These are phyloP conservation scores for Aureobasidium namibiae DNA, from an alignment of 2,329 filamentous ascomycete genomes.

Conservation along the genomic window DNA sequence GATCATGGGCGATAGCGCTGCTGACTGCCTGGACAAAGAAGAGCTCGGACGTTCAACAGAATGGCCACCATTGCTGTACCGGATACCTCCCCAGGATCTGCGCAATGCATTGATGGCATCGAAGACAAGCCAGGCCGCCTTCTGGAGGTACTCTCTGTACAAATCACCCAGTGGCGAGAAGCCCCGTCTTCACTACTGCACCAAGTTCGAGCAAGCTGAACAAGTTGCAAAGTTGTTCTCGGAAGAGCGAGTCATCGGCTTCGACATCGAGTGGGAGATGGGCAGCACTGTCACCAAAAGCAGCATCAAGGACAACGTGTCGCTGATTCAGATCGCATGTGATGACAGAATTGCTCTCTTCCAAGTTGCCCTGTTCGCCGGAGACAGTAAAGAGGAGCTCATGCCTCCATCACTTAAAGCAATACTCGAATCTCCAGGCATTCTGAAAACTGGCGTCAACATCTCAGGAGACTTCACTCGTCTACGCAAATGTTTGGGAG, in stretches of 20 bases:
- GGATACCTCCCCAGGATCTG: conserved; percentile 8
- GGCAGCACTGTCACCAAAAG: conserved; percentile 24
- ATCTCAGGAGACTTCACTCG: conserved; percentile 61
- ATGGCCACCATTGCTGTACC: not conserved
- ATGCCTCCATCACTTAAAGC: conserved; percentile 62
- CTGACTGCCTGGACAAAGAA: not conserved
- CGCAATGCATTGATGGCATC: conserved; percentile 6
- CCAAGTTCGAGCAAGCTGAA: conserved; percentile 58
- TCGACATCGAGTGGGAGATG: conserved; percentile 79
- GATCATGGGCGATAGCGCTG: not conserved
- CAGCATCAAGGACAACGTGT: conserved; percentile 60
- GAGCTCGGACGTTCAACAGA: not conserved
- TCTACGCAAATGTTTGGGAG: conserved; percentile 55
- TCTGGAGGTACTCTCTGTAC: conserved; percentile 63
- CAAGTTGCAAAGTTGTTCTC: conserved; percentile 57
- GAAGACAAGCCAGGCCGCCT: not conserved
- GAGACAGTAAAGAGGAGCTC: conserved; percentile 42
- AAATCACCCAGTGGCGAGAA: conserved; percentile 45
- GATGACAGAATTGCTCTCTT: conserved; percentile 71
- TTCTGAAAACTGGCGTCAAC: conserved; percentile 70
- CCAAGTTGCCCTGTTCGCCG: conserved; percentile 57
- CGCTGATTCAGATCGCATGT: conserved; percentile 74
- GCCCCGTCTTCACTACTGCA: conserved; percentile 72
- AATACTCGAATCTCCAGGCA: conserved; percentile 61
- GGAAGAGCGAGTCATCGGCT: conserved; percentile 64